Evolutionary conservation across 2,329 filamentous ascomycete species (phyloP).

Genomic region (Trichoderma atrobrunneum): DNA sequence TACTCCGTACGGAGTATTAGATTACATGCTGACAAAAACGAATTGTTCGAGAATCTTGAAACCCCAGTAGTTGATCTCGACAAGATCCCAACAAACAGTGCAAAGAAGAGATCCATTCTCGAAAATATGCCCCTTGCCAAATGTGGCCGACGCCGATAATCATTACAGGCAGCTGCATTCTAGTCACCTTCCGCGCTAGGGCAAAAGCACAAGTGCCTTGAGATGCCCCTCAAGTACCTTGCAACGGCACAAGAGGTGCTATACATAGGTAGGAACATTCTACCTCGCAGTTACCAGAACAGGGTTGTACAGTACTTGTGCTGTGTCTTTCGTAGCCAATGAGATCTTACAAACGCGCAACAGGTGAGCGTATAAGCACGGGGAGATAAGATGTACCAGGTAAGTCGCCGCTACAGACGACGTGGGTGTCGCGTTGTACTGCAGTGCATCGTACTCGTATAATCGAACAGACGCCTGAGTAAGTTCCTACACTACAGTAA

Average conservation of each 20-base stretch:
- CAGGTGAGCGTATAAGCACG: background rate
- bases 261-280: background rate
- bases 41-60: background rate
- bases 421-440: background rate
- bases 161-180: constrained; percentile 11
- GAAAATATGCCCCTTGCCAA: background rate
- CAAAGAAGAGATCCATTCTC: background rate
- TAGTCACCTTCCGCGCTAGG: constrained; percentile 9
- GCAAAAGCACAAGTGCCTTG: background rate
- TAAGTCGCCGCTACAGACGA: background rate
- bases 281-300: background rate
- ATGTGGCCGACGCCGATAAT: background rate
- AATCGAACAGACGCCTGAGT: background rate
- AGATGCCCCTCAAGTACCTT: background rate
- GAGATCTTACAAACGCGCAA: background rate
- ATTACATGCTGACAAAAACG: background rate
- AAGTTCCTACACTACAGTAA: background rate
- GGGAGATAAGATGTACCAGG: background rate
- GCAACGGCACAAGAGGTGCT: background rate
- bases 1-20: background rate
- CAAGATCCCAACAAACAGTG: background rate
- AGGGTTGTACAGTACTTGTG: background rate
- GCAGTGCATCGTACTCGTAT: background rate
- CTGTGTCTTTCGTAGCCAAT: background rate
- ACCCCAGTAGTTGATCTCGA: background rate